Conservation (phyloP, 192 early-diverging fungal genomes). For the Chytriomyces sp. region DNA sequence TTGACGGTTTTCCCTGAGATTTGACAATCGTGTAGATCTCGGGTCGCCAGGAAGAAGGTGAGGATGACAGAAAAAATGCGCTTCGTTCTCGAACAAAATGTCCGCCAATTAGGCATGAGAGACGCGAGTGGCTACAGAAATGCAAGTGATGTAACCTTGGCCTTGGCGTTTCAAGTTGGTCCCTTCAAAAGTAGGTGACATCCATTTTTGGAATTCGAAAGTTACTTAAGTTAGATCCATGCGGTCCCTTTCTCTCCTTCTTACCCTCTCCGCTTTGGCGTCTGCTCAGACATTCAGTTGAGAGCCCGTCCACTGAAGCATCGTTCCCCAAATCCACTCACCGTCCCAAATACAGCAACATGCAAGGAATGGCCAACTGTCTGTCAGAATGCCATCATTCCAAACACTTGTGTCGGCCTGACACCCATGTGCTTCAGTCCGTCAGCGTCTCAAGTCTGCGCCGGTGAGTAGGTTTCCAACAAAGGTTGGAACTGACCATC, state of each 20-base stretch:
- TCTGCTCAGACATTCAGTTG: not conserved
- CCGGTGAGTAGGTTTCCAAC: not conserved
- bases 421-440: not conserved
- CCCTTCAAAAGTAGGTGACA: not conserved
- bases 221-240: not conserved
- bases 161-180: not conserved
- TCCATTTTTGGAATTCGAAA: not conserved
- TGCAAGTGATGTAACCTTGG: not conserved
- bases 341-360: not conserved
- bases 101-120: not conserved
- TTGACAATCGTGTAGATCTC: not conserved
- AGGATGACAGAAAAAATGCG: too few relatives aligned
- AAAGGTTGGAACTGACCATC: not conserved
- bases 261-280: not conserved
- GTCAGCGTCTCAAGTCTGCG: not conserved
- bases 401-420: slow-evolving; percentile 11
- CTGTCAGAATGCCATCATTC: not conserved
- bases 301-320: not conserved
- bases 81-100: not conserved
- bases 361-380: not conserved
- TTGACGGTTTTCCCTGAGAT: not conserved
- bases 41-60: not conserved
- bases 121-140: not conserved
- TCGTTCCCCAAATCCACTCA: not conserved
- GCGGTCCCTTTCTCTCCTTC: not conserved